Evolutionary conservation across 2,329 filamentous ascomycete species (phyloP), one percentile per base, ranked within the genome.

Genomic region (Helminthosporium solani): DNA sequence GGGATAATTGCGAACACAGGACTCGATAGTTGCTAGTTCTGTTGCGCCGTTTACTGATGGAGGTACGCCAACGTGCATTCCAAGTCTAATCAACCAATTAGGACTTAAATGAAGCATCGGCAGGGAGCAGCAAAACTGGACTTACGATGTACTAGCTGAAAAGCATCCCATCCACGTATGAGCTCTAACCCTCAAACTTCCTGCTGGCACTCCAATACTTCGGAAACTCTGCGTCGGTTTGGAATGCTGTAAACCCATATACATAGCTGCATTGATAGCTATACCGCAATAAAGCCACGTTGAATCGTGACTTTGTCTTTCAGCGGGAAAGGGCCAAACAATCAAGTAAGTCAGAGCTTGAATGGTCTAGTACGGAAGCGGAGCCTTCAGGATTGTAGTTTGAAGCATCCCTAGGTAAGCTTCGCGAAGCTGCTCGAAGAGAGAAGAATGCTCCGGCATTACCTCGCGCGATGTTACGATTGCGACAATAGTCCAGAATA

Each of bases 121-220:
- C 14, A 15, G 23, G 9, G 5, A n/a, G 23, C 6, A 25, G 23
- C 15, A 14, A 6, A 4, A 20, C n/a, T 12, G 28, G 8, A 47
- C 57, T 44, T 50, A 61, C 58, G 49, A 41, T 33, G 53, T 56
- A 33, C 45, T 54, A 11, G 47, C 43, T 6, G 54, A 34, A 28
- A 61, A 61, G 35, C 55, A 60, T 28, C 54, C 55, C 2, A 61
- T 44, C 58, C 57, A 61, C 25, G 58, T 56, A 19, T 40, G 50
- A 2, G 49, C 53, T 44, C 57, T 57, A 7, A 53, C 47, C 19
- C 44, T 50, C 14, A 48, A 33, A 30, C 47, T 47, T 7, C 51
- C 55, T 8, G 56, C 44, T 28, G 45, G 34, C 2, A 57, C 50
- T 9, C 52, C 52, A 30, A 58, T 55, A 44, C 49, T 58, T 20